Percentiles rank a stretch among this genome's conserved stretches.
These are phyloP conservation scores for Microcera coccophila DNA, from an alignment of 2,329 filamentous ascomycete species.

Conservation along the genomic window DNA sequence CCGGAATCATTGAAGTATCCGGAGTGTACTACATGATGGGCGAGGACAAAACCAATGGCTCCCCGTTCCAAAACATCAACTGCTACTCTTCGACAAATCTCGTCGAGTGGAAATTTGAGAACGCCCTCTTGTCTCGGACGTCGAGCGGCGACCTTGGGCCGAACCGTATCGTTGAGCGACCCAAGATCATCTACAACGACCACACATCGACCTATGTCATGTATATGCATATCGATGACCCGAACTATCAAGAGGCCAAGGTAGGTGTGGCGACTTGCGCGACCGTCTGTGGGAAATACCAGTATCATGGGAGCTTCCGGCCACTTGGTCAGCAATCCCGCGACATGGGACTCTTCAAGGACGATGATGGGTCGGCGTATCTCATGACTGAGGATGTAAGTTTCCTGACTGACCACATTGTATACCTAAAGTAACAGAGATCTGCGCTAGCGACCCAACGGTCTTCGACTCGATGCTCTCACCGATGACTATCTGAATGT, in stretches of 20 bases:
- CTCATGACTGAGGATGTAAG: constrained; percentile 60
- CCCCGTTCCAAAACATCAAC: constrained; percentile 60
- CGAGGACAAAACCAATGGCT: constrained; percentile 64
- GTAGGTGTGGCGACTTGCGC: constrained; percentile 60
- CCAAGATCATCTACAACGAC: constrained; percentile 66
- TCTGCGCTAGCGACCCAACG: constrained; percentile 19
- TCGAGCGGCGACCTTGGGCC: constrained; percentile 54
- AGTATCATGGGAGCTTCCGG: constrained; percentile 33
- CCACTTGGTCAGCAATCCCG: constrained; percentile 40
- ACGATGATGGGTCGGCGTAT: constrained; percentile 58
- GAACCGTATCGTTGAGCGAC: constrained; percentile 60
- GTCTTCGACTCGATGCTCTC: constrained; percentile 55
- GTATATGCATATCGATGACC: constrained; percentile 64
- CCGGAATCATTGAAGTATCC: constrained; percentile 53
- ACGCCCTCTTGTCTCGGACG: constrained; percentile 53
- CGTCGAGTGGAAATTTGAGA: constrained; percentile 60
- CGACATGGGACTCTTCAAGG: constrained; percentile 59
- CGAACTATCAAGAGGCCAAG: constrained; percentile 59
- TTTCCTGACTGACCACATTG: too few relatives aligned
- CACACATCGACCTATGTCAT: constrained; percentile 62
- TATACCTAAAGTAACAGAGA: background rate
- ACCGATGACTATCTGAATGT: constrained; percentile 55
- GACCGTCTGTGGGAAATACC: constrained; percentile 58
- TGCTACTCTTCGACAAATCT: constrained; percentile 63
- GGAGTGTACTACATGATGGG: constrained; percentile 64